Evolutionary conservation across 169 alveolate species (phyloP).

Genomic region (Fabrea salina): DNA sequence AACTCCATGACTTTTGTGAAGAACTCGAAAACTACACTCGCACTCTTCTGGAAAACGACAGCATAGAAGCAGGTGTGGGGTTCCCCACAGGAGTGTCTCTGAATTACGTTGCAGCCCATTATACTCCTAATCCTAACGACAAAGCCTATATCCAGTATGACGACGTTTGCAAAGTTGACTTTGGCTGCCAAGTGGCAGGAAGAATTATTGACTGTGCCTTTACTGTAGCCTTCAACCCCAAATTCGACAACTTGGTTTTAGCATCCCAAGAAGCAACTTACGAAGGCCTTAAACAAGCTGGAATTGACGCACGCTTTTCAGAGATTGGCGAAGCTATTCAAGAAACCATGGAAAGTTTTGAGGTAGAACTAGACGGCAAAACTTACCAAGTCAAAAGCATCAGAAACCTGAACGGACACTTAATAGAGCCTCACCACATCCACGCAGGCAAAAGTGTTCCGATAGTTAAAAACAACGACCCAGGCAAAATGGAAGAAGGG

Average conservation of each 20-base stretch:
- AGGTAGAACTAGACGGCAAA: conserved; percentile 92
- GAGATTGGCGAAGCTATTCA: conserved; percentile 98
- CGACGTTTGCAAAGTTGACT: conserved; percentile 98
- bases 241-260: conserved; percentile 84
- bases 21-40: conserved; percentile 94
- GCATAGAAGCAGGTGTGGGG: conserved; percentile 98
- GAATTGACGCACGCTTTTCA: conserved; percentile 96
- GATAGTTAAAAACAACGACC: conserved; percentile 92
- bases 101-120: conserved; percentile 99
- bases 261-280: conserved; percentile 99
- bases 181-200: conserved; percentile 99
- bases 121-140: conserved; percentile 95
- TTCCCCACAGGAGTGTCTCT: conserved; percentile 99
- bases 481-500: conserved; percentile 97
- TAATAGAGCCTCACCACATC: conserved; percentile 94
- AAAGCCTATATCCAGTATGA: conserved; percentile 78
- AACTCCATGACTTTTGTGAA: conserved; percentile 94
- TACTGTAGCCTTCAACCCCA: conserved; percentile 95
- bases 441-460: conserved; percentile 99
- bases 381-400: conserved; percentile 93
- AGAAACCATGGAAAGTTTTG: conserved; percentile 97
- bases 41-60: conserved; percentile 92
- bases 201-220: conserved; percentile 99
- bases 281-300: conserved; percentile 97
- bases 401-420: conserved; percentile 98